Base-by-base conservation (phyloP, 2,329 filamentous ascomycete genomes). In the Simplicillium sp. region DNA sequence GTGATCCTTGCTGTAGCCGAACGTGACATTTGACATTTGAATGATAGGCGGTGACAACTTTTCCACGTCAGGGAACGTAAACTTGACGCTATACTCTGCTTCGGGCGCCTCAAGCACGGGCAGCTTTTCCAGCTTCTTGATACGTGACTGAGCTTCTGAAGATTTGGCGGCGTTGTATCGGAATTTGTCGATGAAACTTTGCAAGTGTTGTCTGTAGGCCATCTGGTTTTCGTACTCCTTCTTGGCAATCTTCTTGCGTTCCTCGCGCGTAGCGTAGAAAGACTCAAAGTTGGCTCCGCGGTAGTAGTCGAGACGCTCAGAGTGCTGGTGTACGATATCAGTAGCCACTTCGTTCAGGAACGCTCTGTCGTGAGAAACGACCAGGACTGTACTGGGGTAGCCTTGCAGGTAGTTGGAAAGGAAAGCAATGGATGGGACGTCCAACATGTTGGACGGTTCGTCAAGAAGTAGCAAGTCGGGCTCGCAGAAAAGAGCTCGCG, bases 381-480 rank as follows among this genome's bases (percentile, higher is more conserved):
- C 90, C 12, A 98, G 73, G 20, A 98, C 81, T 2, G 92, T 97
- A 64, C 87, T 95, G 32, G 90, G 90, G 58, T 98, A 98, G 37
- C 71, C 73, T 62, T 96, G 89, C 8, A 98, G 82, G 59, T 98
- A 98, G 56, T 89, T 90, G 37, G 90, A 85, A 60, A 98, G 76
- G 77, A 97, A 98, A 42, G 92, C 94, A 58, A 98, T 97, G 17
- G 92, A 97, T n/a, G 92, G 92, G 43, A 98, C 92, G 66, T 97
- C 92, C 87, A 98, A 88, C 90, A 97, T 97, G 80, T 97, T 97
- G 42, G 90, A 97, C 67, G 92, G 92, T 80, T 98, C 92, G 70
- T 98, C 92, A 52, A 98, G 87, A 60, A 98, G 75, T 44, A 98
- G 68, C 39, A 98, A 71, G 65, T 98, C 92, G 34, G 92, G 92